Evolutionary conservation across 129 eudicot species (phyloP).

Genomic region (Lactuca saligna): DNA sequence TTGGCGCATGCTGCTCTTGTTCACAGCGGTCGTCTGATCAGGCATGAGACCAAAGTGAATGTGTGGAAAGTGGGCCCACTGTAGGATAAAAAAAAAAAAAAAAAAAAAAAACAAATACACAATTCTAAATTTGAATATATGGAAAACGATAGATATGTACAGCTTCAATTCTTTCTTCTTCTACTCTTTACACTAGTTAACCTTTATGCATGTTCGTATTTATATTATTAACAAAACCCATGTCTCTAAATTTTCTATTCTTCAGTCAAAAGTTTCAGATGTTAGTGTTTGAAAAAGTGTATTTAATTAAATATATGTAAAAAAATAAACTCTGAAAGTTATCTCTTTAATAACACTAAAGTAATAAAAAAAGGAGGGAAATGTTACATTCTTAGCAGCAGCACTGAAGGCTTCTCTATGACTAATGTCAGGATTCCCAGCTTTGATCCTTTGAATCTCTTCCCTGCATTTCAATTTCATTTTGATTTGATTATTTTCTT

Average conservation of each 20-base stretch:
- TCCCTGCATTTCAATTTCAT: conserved; percentile 48
- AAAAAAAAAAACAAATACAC: neutral
- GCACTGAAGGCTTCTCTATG: conserved; percentile 61
- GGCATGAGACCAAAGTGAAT: conserved; percentile 74
- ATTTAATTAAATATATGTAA: neutral
- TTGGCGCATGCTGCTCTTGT: conserved; percentile 55
- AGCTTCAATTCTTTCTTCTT: neutral
- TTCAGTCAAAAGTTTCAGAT: conserved; percentile 4
- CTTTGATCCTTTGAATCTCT: conserved; percentile 79
- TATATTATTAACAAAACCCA: neutral
- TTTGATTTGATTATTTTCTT: neutral
- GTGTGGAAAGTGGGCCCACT: conserved; percentile 94
- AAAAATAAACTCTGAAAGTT: neutral
- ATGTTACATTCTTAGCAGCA: conserved; percentile 70
- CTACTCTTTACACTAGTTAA: neutral
- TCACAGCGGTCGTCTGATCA: conserved; percentile 49
- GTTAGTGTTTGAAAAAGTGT: neutral
- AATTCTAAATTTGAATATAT: neutral
- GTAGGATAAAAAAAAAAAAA: neutral
- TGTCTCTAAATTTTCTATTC: neutral
- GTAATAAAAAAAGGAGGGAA: conserved; percentile 8
- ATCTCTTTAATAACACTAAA: conserved; percentile 11
- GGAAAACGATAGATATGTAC: neutral
- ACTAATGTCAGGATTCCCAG: conserved; percentile 76
- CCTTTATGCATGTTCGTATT: neutral